Evolutionary conservation across 345 rosid genomes (phyloP).

Genomic region (Bretschneidera sinensis): DNA sequence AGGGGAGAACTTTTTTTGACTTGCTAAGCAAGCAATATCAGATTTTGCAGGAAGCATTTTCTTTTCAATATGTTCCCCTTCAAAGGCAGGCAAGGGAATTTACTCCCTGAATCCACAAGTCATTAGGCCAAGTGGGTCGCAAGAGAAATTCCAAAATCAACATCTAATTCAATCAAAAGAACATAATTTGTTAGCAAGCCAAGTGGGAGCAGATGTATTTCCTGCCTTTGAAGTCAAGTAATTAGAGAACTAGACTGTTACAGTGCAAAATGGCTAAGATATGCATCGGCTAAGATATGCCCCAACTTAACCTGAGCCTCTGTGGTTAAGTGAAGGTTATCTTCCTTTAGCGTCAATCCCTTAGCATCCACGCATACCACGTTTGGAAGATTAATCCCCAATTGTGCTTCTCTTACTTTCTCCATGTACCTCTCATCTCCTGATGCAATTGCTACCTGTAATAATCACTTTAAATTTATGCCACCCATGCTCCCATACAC

Average conservation of each 20-base stretch:
- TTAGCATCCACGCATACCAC: slow-evolving; percentile 73
- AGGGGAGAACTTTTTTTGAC: too few species aligned
- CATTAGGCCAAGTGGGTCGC: too few species aligned
- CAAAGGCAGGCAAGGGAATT: too few species aligned
- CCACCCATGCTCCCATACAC: too few species aligned
- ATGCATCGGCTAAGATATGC: slow-evolving; percentile 63
- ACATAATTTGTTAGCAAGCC: background rate
- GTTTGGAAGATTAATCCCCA: slow-evolving; percentile 45
- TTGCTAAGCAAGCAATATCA: too few species aligned
- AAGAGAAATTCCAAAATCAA: slow-evolving; percentile 4
- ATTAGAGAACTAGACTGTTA: background rate
- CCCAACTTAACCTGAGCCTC: slow-evolving; percentile 69
- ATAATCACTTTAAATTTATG: too few species aligned
- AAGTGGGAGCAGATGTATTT: too few species aligned
- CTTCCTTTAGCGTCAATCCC: slow-evolving; percentile 62
- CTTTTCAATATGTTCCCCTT: too few species aligned
- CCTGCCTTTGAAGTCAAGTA: background rate
- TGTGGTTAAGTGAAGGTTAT: slow-evolving; percentile 74
- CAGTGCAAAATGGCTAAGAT: slow-evolving; percentile 32
- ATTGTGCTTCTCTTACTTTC: slow-evolving; percentile 71
- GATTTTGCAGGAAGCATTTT: too few species aligned
- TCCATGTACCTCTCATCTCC: slow-evolving; percentile 62
- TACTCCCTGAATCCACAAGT: too few species aligned
- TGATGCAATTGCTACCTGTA: slow-evolving; percentile 73
- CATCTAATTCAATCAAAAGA: slow-evolving; percentile 33